Evolutionary conservation across 2,329 filamentous ascomycete species (phyloP).

Genomic region (Lasiodiplodia theobromae): DNA sequence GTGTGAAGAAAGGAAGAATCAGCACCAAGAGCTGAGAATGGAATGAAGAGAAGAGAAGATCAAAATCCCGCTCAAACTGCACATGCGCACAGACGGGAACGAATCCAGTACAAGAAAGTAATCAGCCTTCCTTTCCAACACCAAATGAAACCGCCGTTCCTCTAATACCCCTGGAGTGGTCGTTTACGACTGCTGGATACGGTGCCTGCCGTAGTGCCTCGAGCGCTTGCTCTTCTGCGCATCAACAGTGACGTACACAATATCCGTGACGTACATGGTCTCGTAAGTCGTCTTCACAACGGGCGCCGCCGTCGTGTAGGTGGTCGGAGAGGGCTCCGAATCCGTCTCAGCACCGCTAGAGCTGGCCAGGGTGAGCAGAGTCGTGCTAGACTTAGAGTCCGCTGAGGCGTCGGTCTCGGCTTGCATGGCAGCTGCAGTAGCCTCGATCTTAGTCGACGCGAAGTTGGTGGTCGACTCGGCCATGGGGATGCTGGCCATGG

Average conservation of each 20-base stretch:
- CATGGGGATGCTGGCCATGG: slow-evolving; percentile 25
- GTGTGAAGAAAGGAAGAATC: slow-evolving; percentile 8
- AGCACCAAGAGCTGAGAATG: background rate
- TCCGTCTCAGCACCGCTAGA: background rate
- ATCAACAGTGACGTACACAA: slow-evolving; percentile 16
- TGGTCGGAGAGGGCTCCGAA: background rate
- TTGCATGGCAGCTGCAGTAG: background rate
- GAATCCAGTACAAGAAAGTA: slow-evolving; percentile 21
- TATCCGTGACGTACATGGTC: slow-evolving; percentile 12
- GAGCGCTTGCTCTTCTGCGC: slow-evolving; percentile 17
- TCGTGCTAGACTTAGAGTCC: slow-evolving; percentile 2
- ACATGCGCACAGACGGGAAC: background rate
- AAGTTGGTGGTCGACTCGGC: slow-evolving; percentile 28
- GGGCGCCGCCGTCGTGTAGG: slow-evolving; percentile 16
- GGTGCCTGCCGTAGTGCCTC: slow-evolving; percentile 17
- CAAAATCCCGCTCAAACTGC: background rate
- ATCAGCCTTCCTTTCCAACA: background rate
- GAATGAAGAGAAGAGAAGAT: slow-evolving; percentile 21
- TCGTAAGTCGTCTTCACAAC: slow-evolving; percentile 15
- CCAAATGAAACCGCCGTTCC: background rate
- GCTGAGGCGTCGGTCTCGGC: background rate
- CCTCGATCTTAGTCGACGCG: background rate
- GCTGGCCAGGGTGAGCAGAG: slow-evolving; percentile 1
- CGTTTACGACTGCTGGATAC: slow-evolving; percentile 11
- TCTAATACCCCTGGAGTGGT: background rate